Evolutionary conservation across 139 green algal species (phyloP), one percentile per base, ranked within the genome.

Genomic region (Chlorella vulgaris): DNA sequence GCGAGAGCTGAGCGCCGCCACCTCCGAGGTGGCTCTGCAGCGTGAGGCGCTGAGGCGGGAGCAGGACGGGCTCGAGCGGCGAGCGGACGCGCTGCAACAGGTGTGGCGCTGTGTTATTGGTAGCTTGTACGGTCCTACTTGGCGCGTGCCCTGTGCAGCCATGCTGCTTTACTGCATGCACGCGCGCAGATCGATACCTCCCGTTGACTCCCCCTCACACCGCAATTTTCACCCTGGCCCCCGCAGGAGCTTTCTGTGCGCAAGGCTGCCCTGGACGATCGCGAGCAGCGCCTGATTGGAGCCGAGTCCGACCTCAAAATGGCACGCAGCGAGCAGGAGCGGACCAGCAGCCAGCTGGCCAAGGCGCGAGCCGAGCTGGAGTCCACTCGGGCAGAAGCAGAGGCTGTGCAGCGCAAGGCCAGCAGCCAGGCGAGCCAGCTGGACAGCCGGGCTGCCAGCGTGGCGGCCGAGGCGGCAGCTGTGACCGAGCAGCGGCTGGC

Each of bases 291-390:
- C 15, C 47, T 83, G 55, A 60, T 83, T 10, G 62, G 50, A 15
- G 73, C 82, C 19, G 82, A 86, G 61, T 74, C 70, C 4, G 82
- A 86, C 69, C 31, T 86, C 4, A 83, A 79, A 68, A 31, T 74
- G 35, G 73, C 74, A 3, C 66, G 39, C 50, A 60, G 40, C 39
- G 69, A 85, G 51, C 69, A 85, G 24, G 69, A 85, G 51, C 62
- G 63, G 19, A 38, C 51, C 1, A 51, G 40, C 2, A 47, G 36
- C 10, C 38, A 60, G 70, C 55, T 85, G 63, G 18, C 42, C 28
- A 8, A 47, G 21, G 58, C 74, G 0, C 55, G 67, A 21, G 15
- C 31, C 2, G 74, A 82, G 65, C 35, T 76, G 21, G 73, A 68
- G 50, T 40, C 68, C 18, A 70, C 60, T 3, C 81, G 74, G 8